Evolutionary conservation across 139 green algal genomes (phyloP).

Genomic region (Chlorella sp.): DNA sequence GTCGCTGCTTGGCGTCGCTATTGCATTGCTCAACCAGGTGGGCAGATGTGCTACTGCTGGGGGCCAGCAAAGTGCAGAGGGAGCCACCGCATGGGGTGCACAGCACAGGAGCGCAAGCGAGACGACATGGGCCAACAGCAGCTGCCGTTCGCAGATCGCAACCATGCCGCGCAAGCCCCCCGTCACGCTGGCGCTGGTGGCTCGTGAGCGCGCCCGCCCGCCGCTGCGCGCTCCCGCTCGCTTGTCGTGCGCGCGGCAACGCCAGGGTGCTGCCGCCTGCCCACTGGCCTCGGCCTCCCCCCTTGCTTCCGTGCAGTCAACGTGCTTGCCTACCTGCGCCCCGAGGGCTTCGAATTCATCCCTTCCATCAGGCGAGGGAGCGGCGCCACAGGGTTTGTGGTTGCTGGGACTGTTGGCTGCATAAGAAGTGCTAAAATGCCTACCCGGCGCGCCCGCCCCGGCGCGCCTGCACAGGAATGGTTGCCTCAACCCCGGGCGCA

Average conservation of each 20-base stretch:
- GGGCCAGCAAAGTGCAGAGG: too few species aligned
- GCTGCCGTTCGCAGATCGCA: too few species aligned
- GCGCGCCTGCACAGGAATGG: too few species aligned
- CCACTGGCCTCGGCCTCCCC: neutral
- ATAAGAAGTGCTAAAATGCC: neutral
- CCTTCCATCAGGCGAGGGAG: conserved; percentile 23
- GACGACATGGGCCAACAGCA: too few species aligned
- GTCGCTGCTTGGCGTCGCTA: too few species aligned
- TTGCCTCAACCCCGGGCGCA: neutral
- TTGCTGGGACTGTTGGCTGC: neutral
- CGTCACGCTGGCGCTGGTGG: conserved; percentile 62
- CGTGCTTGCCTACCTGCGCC: conserved; percentile 31
- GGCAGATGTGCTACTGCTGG: too few species aligned
- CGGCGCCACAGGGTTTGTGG: neutral
- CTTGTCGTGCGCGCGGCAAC: neutral
- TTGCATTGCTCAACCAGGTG: too few species aligned
- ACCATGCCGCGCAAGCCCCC: conserved; percentile 66
- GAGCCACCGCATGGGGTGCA: too few species aligned
- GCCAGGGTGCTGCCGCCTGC: neutral
- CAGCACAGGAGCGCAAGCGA: too few species aligned
- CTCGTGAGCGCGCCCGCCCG: conserved; percentile 20
- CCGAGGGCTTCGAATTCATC: conserved; percentile 28
- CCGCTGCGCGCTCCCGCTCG: neutral
- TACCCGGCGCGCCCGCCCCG: neutral
- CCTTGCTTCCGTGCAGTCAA: conserved; percentile 26